Conservation (phyloP, 495 filamentous ascomycete genomes). For the Hypoxylon trugodes region DNA sequence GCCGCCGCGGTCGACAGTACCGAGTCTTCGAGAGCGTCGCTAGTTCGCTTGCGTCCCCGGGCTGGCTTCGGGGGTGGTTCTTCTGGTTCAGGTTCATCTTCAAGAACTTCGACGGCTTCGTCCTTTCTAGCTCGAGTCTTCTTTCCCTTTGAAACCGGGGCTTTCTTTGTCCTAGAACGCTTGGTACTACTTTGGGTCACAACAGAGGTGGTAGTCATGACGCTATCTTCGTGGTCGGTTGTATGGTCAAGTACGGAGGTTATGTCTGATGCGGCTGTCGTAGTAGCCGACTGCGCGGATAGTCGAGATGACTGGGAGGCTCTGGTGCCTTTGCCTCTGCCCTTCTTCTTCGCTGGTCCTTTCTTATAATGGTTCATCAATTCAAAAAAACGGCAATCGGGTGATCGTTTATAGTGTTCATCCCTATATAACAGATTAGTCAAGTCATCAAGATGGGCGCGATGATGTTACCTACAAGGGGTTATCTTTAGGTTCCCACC, state of each 20-base stretch:
- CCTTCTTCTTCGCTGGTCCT: conserved; percentile 56
- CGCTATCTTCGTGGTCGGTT: conserved; percentile 71
- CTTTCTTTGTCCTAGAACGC: conserved; percentile 61
- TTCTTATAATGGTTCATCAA: conserved; percentile 53
- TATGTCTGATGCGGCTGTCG: conserved; percentile 61
- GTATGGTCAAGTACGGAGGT: conserved; percentile 43
- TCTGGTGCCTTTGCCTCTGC: conserved; percentile 61
- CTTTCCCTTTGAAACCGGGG: conserved; percentile 49
- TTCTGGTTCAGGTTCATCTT: conserved; percentile 49
- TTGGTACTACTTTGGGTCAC: conserved; percentile 63
- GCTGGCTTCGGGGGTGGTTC: conserved; percentile 54
- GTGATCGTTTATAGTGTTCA: conserved; percentile 82
- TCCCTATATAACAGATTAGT: conserved; percentile 64
- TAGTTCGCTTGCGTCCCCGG: conserved; percentile 71
- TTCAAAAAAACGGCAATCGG: conserved; percentile 84
- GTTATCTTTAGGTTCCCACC: conserved; percentile 91
- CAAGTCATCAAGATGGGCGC: conserved; percentile 21
- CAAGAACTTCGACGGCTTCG: conserved; percentile 62
- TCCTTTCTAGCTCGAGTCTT: conserved; percentile 68
- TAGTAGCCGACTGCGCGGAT: conserved; percentile 72
- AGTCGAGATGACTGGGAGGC: conserved; percentile 74
- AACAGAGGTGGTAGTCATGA: conserved; percentile 68
- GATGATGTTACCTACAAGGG: conserved; percentile 69
- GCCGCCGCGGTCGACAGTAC: conserved; percentile 51
- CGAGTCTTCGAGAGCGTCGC: conserved; percentile 65